These are phyloP conservation scores for Gypsophila paniculata DNA, from an alignment of 179 eudicot species.

Conservation along the genomic window DNA sequence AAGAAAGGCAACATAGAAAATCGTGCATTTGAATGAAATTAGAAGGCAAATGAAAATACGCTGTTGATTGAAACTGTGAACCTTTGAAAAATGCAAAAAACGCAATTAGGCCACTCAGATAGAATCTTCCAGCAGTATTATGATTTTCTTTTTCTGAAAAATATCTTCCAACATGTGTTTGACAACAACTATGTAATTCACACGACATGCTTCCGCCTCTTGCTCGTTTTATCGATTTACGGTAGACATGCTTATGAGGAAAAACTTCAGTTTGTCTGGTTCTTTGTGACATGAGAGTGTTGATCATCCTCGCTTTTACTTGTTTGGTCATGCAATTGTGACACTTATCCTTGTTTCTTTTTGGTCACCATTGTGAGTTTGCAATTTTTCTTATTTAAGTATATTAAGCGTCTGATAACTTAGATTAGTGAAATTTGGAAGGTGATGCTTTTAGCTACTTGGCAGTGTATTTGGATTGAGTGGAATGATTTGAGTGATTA, in stretches of 20 bases:
- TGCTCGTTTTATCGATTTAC: background rate
- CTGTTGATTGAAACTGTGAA: background rate
- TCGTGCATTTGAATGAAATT: background rate
- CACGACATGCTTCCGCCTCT: background rate
- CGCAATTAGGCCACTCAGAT: background rate
- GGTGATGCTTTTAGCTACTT: no score
- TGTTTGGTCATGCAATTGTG: no score
- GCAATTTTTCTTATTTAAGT: no score
- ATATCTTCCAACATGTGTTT: background rate
- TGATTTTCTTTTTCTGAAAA: no score
- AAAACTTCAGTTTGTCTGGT: no score
- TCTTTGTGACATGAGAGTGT: no score
- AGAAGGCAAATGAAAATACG: background rate
- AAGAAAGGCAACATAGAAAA: background rate
- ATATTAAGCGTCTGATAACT: no score
- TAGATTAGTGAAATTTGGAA: no score
- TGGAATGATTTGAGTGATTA: no score
- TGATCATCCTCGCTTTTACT: background rate
- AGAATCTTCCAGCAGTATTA: background rate
- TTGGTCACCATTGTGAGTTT: no score
- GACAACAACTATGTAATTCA: background rate
- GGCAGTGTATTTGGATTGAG: no score
- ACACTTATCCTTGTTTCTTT: no score
- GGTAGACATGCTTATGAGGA: background rate
- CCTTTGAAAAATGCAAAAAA: background rate